Percentiles rank a stretch among this genome's conserved stretches.
Evolutionary conservation across 2,329 filamentous ascomycete genomes (phyloP).

Genomic region (Plectosphaerella cucumerina): DNA sequence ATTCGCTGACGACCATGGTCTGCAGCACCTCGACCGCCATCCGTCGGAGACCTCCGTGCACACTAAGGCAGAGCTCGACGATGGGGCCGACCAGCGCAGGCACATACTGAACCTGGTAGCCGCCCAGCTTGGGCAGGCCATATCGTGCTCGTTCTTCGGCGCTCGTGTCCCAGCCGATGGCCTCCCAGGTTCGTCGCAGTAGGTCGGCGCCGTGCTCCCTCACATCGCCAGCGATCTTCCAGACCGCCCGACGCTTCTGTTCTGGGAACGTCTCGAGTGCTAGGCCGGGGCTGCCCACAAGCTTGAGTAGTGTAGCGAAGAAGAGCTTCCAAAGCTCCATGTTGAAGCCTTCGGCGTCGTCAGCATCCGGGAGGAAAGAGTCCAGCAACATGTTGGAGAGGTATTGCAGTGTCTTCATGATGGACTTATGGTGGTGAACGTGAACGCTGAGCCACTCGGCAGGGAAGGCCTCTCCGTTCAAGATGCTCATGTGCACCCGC

Average conservation of each 20-base stretch:
- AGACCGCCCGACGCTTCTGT: constrained; percentile 91
- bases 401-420: constrained; percentile 80
- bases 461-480: constrained; percentile 87
- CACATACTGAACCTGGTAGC: constrained; percentile 98
- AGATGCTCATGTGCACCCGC: constrained; percentile 81
- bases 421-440: constrained; percentile 88
- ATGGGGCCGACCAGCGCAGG: constrained; percentile 87
- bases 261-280: constrained; percentile 95
- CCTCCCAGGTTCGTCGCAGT: constrained; percentile 82
- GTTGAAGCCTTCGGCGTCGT: constrained; percentile 88
- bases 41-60: constrained; percentile 83
- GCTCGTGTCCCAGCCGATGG: constrained; percentile 92
- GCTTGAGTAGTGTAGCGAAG: constrained; percentile 81
- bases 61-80: constrained; percentile 89
- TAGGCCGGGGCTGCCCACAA: constrained; percentile 83
- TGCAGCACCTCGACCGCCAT: constrained; percentile 92
- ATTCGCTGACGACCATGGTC: constrained; percentile 98
- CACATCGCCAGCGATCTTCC: constrained; percentile 98
- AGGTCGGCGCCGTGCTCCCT: constrained; percentile 86
- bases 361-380: constrained; percentile 79
- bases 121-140: constrained; percentile 79
- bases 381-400: constrained; percentile 76
- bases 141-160: constrained; percentile 74
- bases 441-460: constrained; percentile 86
- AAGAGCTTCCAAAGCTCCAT: constrained; percentile 93